phyloP scores from a whole-genome alignment of 306 rosid species.

The Medicago ruthenica region DNA sequence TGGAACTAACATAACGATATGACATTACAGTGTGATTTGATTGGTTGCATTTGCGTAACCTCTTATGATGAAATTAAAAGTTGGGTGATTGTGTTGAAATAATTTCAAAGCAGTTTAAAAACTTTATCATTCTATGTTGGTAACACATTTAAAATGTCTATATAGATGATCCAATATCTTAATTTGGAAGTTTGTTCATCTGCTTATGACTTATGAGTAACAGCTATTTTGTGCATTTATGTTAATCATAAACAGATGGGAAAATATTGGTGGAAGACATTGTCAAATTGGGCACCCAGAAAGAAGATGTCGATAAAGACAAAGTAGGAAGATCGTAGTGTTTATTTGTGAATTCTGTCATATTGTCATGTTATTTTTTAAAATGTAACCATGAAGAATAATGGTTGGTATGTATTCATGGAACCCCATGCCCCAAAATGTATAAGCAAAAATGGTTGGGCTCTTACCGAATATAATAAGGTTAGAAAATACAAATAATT shows the following conservation, averaged over 20 bases:
- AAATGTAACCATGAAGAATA: background rate
- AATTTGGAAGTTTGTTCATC: conserved; percentile 13
- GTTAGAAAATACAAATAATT: too few species aligned
- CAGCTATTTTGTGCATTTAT: background rate
- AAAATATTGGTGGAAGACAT: conserved; percentile 58
- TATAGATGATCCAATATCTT: conserved; percentile 6
- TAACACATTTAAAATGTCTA: conserved; percentile 7
- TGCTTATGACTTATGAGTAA: background rate
- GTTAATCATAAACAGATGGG: conserved; percentile 47
- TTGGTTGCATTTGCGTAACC: too few species aligned
- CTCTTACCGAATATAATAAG: too few species aligned
- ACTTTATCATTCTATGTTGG: background rate
- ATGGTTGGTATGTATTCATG: background rate
- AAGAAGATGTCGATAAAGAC: conserved; percentile 38
- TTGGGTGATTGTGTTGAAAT: background rate
- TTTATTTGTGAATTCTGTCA: conserved; percentile 11
- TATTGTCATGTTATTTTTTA: conserved; percentile 16
- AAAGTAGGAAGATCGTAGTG: conserved; percentile 42
- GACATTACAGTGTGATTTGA: too few species aligned
- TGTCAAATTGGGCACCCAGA: conserved; percentile 47
- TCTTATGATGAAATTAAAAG: background rate
- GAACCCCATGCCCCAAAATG: too few species aligned
- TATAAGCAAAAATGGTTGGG: too few species aligned
- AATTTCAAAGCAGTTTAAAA: conserved; percentile 10
- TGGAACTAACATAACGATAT: too few species aligned